Evolutionary conservation across 225 moss, liverwort and hornwort species (phyloP).

Genomic region (Pseudisothecium myosuroides): DNA sequence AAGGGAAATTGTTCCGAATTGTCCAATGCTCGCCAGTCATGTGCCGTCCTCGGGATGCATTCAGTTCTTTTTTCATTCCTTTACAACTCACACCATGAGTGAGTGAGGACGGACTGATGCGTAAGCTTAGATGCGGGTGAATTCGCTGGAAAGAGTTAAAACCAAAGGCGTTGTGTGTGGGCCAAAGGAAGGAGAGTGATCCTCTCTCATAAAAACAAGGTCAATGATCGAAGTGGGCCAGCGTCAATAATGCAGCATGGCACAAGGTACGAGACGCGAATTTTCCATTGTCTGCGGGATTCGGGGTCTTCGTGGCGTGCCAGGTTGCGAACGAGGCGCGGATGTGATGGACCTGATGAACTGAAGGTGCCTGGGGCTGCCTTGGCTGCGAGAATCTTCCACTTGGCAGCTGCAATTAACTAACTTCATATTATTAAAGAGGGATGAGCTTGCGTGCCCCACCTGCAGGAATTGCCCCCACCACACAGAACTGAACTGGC

Average conservation of each 20-base stretch:
- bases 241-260: constrained; percentile 18
- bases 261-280: not conserved
- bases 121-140: not conserved
- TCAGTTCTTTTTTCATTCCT: not conserved
- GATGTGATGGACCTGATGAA: too few species aligned
- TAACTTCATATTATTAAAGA: not conserved
- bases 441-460: not conserved
- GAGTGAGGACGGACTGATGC: not conserved
- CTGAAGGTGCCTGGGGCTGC: not conserved
- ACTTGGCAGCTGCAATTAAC: not conserved
- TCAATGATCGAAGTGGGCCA: not conserved
- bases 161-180: not conserved
- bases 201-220: not conserved
- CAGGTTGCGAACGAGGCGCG: not conserved
- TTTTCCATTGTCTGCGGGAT: not conserved
- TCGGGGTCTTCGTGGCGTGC: not conserved
- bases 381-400: not conserved
- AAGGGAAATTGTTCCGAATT: not conserved
- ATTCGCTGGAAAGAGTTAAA: not conserved
- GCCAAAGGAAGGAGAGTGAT: not conserved
- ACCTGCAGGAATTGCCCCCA: not conserved
- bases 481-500: not conserved
- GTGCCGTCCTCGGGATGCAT: not conserved
- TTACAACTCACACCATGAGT: not conserved
- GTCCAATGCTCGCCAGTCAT: not conserved